These are phyloP conservation scores for Gentiana straminea DNA, from an alignment of 257 asterid species.

Conservation along the genomic window DNA sequence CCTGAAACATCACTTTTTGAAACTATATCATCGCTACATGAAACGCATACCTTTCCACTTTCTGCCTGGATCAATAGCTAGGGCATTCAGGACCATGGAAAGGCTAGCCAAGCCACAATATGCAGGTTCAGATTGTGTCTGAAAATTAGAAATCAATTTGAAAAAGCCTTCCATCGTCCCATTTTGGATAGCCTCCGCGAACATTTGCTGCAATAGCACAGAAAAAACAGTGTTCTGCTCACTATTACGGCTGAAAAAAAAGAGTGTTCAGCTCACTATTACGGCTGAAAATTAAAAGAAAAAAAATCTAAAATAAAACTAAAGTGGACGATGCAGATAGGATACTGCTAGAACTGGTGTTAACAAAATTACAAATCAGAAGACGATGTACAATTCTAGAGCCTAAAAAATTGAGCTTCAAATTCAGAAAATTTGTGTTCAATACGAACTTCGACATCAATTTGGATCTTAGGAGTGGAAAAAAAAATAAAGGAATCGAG, in stretches of 20 bases:
- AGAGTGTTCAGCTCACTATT: no score
- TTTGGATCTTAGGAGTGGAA: no score
- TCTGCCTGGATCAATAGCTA: conserved; percentile 93
- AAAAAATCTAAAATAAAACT: background rate
- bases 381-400: no score
- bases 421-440: background rate
- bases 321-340: no score
- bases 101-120: conserved; percentile 98
- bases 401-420: background rate
- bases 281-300: background rate
- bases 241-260: background rate
- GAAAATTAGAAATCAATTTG: conserved; percentile 87
- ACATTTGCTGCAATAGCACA: conserved; percentile 60
- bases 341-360: no score
- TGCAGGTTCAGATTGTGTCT: conserved; percentile 99
- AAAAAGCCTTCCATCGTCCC: conserved; percentile 97
- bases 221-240: conserved; percentile 8
- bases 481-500: no score
- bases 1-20: no score
- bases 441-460: no score
- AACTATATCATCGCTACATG: no score
- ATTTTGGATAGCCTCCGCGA: conserved; percentile 75
- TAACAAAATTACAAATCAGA: no score
- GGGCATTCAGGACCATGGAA: conserved; percentile 96
- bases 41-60: conserved; percentile 78